Base-by-base conservation (phyloP, 1,139 yeast genomes). In the Debaryomyces fabryi region DNA sequence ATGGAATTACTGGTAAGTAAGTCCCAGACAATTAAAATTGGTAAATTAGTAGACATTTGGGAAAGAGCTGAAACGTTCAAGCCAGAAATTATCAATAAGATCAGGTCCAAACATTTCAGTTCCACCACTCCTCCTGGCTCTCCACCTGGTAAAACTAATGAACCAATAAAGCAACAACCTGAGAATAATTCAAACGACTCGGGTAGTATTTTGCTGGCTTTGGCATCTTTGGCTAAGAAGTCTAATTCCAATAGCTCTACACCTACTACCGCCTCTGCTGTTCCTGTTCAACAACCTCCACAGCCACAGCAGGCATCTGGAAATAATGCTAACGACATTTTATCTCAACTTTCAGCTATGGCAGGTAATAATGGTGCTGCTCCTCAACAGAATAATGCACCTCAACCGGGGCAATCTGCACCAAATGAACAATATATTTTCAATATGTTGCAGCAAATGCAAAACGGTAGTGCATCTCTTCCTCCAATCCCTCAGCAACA, bases 41-140 rank as follows among this genome's bases (percentile, higher is more conserved):
- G 83, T 61, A 92, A 91, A 68, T 78, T 93, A 58, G 80, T 93
- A 57, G 96, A 89, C 55, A 92, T 93, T 60, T 93, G 99, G 99
- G 90, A 85, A 59, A 83, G 90, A 56, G 88, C 93, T 32, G 84
- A 82, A 45, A 87, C 97, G 13, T 93, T 93, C 68, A 75, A 78
- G 47, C 78, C 79, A 39, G 76, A 76, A 39, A 71, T 78, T 35
- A 72, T 92, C 51, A 69, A 76, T 47, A 67, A 78, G 20, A 79
- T 88, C 49, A 81, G 85, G 64, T 66, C 72, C n/a, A 83, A 80
- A 59, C 82, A 81, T 66, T 85, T 84, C 59, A 72, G 75, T 44
- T 71, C 81, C 49, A 69, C 80, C 23, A 80, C 86, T 6, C 88
- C 89, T 46, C 74, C 74, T 23, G 79, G 78, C 39, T 64, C 85